Evolutionary conservation across 257 asterid genomes (phyloP).

Genomic region (Solanum infundibuliforme): DNA sequence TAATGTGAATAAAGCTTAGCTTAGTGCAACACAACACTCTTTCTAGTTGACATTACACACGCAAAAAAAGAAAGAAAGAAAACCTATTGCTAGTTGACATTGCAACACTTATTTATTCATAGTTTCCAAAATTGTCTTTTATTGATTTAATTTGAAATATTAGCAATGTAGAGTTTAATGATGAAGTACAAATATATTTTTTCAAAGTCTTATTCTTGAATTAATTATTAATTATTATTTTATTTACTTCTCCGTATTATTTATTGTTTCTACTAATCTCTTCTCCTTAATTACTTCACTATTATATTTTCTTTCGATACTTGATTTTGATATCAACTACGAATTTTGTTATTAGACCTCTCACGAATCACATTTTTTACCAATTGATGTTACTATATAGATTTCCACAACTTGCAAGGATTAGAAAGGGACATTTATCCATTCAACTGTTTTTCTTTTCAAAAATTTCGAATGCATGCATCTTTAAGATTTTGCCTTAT

Average conservation of each 20-base stretch:
- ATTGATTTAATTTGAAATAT: too few species aligned
- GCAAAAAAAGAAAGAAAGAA: neutral
- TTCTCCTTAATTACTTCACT: neutral
- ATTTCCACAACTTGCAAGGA: neutral
- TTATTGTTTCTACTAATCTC: neutral
- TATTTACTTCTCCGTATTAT: neutral
- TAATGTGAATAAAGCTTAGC: neutral
- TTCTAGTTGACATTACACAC: neutral
- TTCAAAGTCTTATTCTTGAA: neutral
- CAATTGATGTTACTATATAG: neutral
- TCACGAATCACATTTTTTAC: neutral
- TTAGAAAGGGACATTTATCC: neutral
- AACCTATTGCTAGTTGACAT: neutral
- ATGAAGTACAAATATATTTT: neutral
- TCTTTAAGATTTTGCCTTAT: neutral
- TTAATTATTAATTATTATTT: too few species aligned
- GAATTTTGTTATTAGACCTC: neutral
- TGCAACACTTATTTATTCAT: neutral
- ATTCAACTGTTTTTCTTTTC: neutral
- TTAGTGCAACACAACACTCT: neutral
- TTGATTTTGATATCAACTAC: neutral
- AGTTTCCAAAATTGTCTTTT: neutral
- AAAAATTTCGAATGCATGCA: neutral
- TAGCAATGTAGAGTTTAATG: neutral
- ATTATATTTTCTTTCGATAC: neutral